phyloP scores from a whole-genome alignment of 169 alveolate genomes.

The Eimeria acervulina region DNA sequence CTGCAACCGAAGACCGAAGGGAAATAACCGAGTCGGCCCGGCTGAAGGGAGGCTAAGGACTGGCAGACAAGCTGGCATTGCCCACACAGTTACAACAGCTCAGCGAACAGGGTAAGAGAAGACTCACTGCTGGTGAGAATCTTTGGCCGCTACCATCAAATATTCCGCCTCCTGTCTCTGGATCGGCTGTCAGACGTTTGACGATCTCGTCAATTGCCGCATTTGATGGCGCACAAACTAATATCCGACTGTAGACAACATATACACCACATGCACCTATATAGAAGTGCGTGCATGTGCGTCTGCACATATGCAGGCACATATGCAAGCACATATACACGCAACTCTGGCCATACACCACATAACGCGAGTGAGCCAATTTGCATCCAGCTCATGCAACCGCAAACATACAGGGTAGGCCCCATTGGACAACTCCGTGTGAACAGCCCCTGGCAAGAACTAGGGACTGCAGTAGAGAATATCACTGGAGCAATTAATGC shows the following conservation, averaged over 20 bases:
- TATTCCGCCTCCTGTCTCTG: slow-evolving; percentile 91
- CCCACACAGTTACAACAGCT: not conserved
- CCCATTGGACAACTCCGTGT: not conserved
- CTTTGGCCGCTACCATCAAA: slow-evolving; percentile 92
- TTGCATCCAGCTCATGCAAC: not conserved
- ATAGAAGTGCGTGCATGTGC: not conserved
- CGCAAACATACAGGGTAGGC: not conserved
- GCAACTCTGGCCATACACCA: not conserved
- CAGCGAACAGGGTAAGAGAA: not conserved
- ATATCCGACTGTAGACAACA: slow-evolving; percentile 86
- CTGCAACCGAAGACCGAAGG: not conserved
- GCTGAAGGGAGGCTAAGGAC: not conserved
- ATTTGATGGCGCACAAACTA: slow-evolving; percentile 99
- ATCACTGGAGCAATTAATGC: not conserved
- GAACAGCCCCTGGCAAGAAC: not conserved
- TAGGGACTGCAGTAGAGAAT: not conserved
- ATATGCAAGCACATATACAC: not conserved
- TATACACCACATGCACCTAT: not conserved
- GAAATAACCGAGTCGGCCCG: not conserved
- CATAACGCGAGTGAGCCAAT: not conserved
- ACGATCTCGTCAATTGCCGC: slow-evolving; percentile 99
- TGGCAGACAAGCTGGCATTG: not conserved
- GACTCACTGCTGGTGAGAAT: slow-evolving; percentile 89
- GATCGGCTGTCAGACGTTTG: slow-evolving; percentile 90
- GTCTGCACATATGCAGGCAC: not conserved